Evolutionary conservation across 768 basidiomycete species (phyloP).

Genomic region (Tricholoma terreum): DNA sequence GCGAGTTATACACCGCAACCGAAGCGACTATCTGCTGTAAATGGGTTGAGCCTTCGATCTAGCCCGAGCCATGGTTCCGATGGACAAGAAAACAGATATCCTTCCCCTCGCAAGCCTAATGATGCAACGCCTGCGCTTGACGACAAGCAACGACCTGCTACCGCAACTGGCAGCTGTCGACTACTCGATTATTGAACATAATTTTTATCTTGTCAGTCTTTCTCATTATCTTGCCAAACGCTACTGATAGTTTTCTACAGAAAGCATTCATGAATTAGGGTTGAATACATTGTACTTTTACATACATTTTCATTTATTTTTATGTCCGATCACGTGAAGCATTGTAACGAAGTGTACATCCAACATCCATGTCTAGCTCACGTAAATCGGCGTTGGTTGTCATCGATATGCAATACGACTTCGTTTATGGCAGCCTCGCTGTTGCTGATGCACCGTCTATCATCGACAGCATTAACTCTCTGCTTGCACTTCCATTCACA

Average conservation of each 20-base stretch:
- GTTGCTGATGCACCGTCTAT: conserved; percentile 60
- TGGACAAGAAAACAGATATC: conserved; percentile 10
- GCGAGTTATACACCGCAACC: conserved; percentile 17
- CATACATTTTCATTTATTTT: neutral
- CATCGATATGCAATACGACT: conserved; percentile 84
- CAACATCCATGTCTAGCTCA: neutral
- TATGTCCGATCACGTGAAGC: neutral
- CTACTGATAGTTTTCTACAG: neutral
- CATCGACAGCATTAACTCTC: conserved; percentile 50
- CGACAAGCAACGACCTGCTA: conserved; percentile 5
- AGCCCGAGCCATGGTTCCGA: neutral
- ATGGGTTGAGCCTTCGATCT: conserved; percentile 15
- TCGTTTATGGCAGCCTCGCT: conserved; percentile 71
- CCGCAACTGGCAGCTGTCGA: conserved; percentile 10
- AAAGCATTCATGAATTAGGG: neutral
- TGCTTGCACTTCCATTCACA: conserved; percentile 56
- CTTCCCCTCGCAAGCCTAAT: neutral
- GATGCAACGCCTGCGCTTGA: neutral
- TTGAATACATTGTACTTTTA: conserved; percentile 11
- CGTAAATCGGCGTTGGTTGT: conserved; percentile 57
- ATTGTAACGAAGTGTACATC: neutral
- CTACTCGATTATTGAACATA: neutral
- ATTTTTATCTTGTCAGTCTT: neutral
- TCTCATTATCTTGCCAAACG: neutral
- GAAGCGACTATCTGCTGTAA: conserved; percentile 25